A percentile compares a stretch with the other conserved stretches of the same genome.
Evolutionary conservation across 192 early-diverging fungal genomes (phyloP).

Genomic region (Coemansia sp.): DNA sequence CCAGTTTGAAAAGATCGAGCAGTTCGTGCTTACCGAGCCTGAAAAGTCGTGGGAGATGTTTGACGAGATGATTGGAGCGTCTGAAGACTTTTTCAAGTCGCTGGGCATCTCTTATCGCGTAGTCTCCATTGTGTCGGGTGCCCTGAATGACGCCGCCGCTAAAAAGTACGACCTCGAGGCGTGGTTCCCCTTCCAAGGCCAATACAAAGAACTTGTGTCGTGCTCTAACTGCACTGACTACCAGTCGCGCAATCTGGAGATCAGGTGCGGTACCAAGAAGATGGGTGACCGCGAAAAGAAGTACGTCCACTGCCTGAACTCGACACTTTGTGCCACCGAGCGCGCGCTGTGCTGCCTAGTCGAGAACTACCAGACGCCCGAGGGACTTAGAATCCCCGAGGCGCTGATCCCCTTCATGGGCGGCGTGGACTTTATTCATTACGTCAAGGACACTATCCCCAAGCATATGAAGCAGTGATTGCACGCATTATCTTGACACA

Average conservation of each 20-base stretch:
- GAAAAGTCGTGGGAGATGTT: conserved; percentile 99
- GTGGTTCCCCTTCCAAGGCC: conserved; percentile 98
- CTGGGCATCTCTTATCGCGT: conserved; percentile 94
- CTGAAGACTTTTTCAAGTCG: conserved; percentile 95
- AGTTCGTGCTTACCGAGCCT: conserved; percentile 94
- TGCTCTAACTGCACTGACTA: conserved; percentile 99
- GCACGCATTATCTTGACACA: too few species aligned
- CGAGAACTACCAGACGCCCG: conserved; percentile 94
- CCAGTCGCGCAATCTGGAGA: conserved; percentile 92
- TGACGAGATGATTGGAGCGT: conserved; percentile 88
- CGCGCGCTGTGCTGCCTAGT: conserved; percentile 92
- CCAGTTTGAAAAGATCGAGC: conserved; percentile 99
- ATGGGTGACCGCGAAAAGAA: conserved; percentile 91
- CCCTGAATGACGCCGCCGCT: conserved; percentile 98
- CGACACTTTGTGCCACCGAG: conserved; percentile 94
- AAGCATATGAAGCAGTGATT: too few species aligned
- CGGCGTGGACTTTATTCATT: conserved; percentile 90
- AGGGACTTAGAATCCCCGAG: conserved; percentile 86
- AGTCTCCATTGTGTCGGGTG: conserved; percentile 94
- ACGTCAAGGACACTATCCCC: conserved; percentile 26
- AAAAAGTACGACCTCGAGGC: conserved; percentile 99
- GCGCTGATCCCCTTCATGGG: conserved; percentile 92
- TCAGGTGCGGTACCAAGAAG: conserved; percentile 97
- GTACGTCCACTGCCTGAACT: conserved; percentile 97
- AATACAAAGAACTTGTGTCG: conserved; percentile 98